Percentiles rank a stretch among this genome's conserved stretches.
phyloP scores from a whole-genome alignment of 2,329 filamentous ascomycete species.

The Aspergillus latus region DNA sequence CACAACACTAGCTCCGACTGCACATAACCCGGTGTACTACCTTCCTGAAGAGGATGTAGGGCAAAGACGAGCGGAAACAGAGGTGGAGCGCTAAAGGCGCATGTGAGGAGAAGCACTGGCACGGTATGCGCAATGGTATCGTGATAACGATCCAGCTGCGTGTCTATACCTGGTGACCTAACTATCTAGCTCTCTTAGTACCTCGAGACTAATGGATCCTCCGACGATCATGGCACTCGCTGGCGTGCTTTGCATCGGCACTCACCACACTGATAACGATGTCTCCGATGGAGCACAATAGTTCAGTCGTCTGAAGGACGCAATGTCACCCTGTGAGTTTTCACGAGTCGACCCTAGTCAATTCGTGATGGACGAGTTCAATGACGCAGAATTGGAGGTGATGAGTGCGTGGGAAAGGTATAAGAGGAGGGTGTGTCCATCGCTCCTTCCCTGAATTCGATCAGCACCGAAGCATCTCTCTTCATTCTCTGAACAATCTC shows the following conservation, averaged over 20 bases:
- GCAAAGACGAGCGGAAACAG: slow-evolving; percentile 5
- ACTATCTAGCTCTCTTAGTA: not conserved
- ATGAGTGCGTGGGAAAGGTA: slow-evolving; percentile 1
- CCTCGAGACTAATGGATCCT: not conserved
- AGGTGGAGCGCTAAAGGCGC: slow-evolving; percentile 7
- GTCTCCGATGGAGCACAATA: slow-evolving; percentile 22
- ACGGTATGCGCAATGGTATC: not conserved
- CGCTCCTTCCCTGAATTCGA: slow-evolving; percentile 5
- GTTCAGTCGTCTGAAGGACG: slow-evolving; percentile 20
- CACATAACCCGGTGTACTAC: slow-evolving; percentile 15
- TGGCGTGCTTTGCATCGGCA: slow-evolving; percentile 13
- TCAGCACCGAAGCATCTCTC: not conserved
- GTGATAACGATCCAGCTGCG: slow-evolving; percentile 2
- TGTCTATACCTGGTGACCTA: slow-evolving; percentile 10
- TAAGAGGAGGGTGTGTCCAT: slow-evolving; percentile 11
- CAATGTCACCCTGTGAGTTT: slow-evolving; percentile 28
- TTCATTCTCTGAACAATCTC: slow-evolving; percentile 1
- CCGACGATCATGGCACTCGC: not conserved
- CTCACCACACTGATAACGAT: slow-evolving; percentile 13
- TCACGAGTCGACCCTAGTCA: slow-evolving; percentile 13
- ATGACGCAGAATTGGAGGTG: slow-evolving; percentile 6
- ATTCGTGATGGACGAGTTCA: slow-evolving; percentile 10
- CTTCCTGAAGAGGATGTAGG: slow-evolving; percentile 15
- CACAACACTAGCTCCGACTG: slow-evolving; percentile 10
- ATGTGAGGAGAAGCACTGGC: slow-evolving; percentile 3